Percentiles rank a stretch among this genome's conserved stretches.
Evolutionary conservation across 257 asterid species (phyloP).

Genomic region (Scutellaria barbata): DNA sequence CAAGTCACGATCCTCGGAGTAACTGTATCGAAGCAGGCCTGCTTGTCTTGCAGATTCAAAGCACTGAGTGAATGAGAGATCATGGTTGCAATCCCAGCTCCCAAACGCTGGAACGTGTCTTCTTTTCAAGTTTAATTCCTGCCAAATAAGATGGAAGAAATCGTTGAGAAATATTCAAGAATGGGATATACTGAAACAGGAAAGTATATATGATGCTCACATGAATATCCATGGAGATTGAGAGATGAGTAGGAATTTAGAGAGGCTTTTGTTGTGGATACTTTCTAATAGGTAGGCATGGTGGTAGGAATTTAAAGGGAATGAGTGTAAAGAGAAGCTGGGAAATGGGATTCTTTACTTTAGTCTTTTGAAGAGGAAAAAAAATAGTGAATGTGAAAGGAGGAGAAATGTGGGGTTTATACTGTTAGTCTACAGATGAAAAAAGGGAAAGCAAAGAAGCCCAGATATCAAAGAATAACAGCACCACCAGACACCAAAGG

Average conservation of each 20-base stretch:
- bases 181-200: not conserved
- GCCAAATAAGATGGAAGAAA: not conserved
- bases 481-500: conserved; percentile 27
- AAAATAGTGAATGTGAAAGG: conserved; percentile 17
- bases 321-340: conserved; percentile 17
- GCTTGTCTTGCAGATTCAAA: conserved; percentile 70
- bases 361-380: conserved; percentile 13
- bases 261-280: conserved; percentile 11
- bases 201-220: conserved; percentile 29
- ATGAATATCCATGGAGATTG: conserved; percentile 38
- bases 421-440: conserved; percentile 35
- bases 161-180: not conserved
- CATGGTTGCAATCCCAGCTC: conserved; percentile 77
- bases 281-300: conserved; percentile 28
- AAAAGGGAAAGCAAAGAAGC: conserved; percentile 32
- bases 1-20: conserved; percentile 67
- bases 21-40: conserved; percentile 55
- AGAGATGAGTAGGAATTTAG: conserved; percentile 30
- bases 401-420: conserved; percentile 17
- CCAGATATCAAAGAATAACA: conserved; percentile 46
- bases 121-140: conserved; percentile 57
- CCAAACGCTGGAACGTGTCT: conserved; percentile 84
- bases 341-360: conserved; percentile 30
- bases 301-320: conserved; percentile 35
- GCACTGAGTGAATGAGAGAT: conserved; percentile 69